phyloP scores from a whole-genome alignment of 176 grass and related monocot species.

The Avena eriantha region DNA sequence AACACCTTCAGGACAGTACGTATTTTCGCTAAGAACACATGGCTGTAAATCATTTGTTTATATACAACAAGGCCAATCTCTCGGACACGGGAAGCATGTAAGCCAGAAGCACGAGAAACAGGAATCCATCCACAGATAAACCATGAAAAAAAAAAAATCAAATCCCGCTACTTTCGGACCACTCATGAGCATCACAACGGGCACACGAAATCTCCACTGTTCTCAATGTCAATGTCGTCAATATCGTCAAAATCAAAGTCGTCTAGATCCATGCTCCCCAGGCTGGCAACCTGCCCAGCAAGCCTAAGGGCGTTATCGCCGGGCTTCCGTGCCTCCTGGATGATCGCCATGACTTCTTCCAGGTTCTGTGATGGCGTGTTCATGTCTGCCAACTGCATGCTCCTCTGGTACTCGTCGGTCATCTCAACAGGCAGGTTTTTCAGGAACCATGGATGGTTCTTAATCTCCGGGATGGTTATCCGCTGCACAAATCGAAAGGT shows the following conservation, averaged over 20 bases:
- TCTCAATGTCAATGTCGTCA: conserved; percentile 79
- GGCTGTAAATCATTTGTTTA: background rate
- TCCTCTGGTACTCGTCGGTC: conserved; percentile 21
- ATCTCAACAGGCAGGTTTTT: conserved; percentile 2
- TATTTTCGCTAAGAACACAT: too few species aligned
- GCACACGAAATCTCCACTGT: conserved; percentile 78
- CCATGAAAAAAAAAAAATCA: conserved; percentile 1
- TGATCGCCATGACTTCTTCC: conserved; percentile 73
- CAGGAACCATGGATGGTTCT: conserved; percentile 29
- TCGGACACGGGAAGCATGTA: background rate
- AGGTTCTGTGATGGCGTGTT: conserved; percentile 58
- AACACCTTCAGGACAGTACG: too few species aligned
- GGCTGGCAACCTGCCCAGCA: conserved; percentile 46
- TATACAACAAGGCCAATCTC: conserved; percentile 24
- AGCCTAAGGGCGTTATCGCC: conserved; percentile 34
- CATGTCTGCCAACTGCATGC: conserved; percentile 43
- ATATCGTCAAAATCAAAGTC: conserved; percentile 74
- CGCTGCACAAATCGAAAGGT: conserved; percentile 49
- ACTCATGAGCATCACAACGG: conserved; percentile 41
- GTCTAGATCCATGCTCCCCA: conserved; percentile 82
- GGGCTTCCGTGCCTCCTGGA: conserved; percentile 72
- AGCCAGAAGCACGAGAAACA: conserved; percentile 26
- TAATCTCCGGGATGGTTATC: conserved; percentile 65
- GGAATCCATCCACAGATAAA: conserved; percentile 11
- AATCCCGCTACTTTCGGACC: conserved; percentile 15